phyloP scores from a whole-genome alignment of 2,329 filamentous ascomycete species.

The Lithohypha guttulata region DNA sequence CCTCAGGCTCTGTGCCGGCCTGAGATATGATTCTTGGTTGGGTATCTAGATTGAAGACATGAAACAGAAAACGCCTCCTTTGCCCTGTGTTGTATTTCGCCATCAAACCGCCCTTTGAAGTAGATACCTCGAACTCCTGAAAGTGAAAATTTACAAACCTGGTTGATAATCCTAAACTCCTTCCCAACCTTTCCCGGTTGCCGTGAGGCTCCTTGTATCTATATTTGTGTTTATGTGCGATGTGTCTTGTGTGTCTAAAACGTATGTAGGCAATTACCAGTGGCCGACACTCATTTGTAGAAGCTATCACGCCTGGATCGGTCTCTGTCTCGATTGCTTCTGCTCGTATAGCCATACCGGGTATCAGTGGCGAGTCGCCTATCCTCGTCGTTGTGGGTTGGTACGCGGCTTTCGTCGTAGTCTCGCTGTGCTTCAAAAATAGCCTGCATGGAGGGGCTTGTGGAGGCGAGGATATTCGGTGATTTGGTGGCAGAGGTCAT shows the following conservation, averaged over 20 bases:
- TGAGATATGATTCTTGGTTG: too few species aligned
- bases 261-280: not conserved
- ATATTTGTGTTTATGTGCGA: not conserved
- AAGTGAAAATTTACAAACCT: too few species aligned
- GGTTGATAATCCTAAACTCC: too few species aligned
- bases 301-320: not conserved
- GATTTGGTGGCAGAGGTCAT: not conserved
- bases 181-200: conserved; percentile 3
- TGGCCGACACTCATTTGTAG: not conserved
- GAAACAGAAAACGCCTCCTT: too few species aligned
- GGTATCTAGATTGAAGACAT: too few species aligned
- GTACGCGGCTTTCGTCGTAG: not conserved
- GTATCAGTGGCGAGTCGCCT: not conserved
- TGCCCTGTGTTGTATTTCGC: too few species aligned
- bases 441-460: conserved; percentile 2
- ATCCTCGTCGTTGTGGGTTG: not conserved
- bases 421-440: conserved; percentile 8
- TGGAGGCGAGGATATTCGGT: not conserved
- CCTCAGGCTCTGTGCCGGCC: too few species aligned
- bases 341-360: not conserved
- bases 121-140: too few species aligned
- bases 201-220: conserved; percentile 5
- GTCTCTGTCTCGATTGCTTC: not conserved
- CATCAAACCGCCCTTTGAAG: too few species aligned
- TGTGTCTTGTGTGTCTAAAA: not conserved